phyloP scores from a whole-genome alignment of 805 yeast genomes.

The Candida peoriensis region DNA sequence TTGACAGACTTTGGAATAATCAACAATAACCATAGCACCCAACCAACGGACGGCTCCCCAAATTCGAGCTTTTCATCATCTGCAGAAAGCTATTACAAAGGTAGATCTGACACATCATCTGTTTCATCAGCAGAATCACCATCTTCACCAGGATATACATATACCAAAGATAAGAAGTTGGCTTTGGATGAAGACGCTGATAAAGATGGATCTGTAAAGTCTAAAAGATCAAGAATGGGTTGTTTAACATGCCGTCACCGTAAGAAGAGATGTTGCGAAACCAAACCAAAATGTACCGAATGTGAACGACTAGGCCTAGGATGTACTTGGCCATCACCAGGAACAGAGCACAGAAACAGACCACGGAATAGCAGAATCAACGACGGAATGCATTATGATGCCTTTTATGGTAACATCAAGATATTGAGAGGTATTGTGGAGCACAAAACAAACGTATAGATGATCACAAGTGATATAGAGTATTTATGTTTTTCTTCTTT shows the following conservation, averaged over 20 bases:
- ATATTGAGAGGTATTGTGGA: constrained; percentile 62
- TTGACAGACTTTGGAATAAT: no score
- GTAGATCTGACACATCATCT: neutral
- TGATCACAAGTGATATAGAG: no score
- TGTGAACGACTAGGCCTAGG: constrained; percentile 59
- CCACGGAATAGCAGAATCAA: constrained; percentile 44
- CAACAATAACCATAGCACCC: no score
- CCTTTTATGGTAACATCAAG: constrained; percentile 52
- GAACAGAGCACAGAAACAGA: constrained; percentile 39
- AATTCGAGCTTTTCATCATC: neutral
- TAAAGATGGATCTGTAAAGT: constrained; percentile 8
- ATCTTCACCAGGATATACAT: constrained; percentile 5
- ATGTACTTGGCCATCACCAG: constrained; percentile 75
- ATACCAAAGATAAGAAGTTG: constrained; percentile 1
- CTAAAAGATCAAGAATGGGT: constrained; percentile 58
- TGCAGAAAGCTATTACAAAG: constrained; percentile 1
- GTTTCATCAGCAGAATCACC: neutral
- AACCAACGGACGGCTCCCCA: neutral
- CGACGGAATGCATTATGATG: constrained; percentile 51
- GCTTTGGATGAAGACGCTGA: constrained; percentile 1
- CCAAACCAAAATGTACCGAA: constrained; percentile 60
- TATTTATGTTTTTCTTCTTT: no score
- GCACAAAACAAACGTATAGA: constrained; percentile 25
- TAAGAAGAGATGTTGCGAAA: constrained; percentile 75
- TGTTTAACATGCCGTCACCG: constrained; percentile 75